phyloP scores from a whole-genome alignment of 2,329 filamentous ascomycete species.

The Aspergillus intermedius region DNA sequence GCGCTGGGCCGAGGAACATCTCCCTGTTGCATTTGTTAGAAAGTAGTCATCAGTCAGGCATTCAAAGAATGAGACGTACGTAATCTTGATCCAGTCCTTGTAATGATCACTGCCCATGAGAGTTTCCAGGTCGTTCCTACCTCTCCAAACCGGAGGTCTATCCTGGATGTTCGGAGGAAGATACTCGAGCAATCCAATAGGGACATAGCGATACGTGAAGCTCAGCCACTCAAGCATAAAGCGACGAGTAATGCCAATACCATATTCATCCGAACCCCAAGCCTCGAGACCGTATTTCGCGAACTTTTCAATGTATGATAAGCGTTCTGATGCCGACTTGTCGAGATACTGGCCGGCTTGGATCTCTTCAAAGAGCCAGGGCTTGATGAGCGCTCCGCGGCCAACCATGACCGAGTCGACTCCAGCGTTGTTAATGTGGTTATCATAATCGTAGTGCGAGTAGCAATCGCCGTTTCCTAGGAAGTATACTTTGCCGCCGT shows the following conservation, averaged over 20 bases:
- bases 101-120: conserved; percentile 85
- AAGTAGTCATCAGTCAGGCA: conserved; percentile 2
- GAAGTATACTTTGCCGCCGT: conserved; percentile 73
- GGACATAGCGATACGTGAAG: conserved; percentile 87
- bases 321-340: conserved; percentile 82
- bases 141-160: conserved; percentile 73
- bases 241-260: conserved; percentile 79
- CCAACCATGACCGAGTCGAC: conserved; percentile 96
- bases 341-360: conserved; percentile 86
- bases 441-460: conserved; percentile 80
- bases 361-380: conserved; percentile 98
- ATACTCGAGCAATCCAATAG: conserved; percentile 78
- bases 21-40: conserved; percentile 53
- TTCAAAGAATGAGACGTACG: conserved; percentile 50
- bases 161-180: conserved; percentile 86
- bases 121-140: conserved; percentile 89
- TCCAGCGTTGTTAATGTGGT: conserved; percentile 66
- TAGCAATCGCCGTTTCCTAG: conserved; percentile 95
- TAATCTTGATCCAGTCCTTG: conserved; percentile 98
- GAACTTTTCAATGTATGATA: conserved; percentile 82
- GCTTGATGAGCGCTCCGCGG: conserved; percentile 93
- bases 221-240: conserved; percentile 95
- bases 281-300: conserved; percentile 82
- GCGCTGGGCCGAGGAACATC: conserved; percentile 92
- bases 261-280: conserved; percentile 94